Evolutionary conservation across 2,329 filamentous ascomycete species (phyloP), one percentile per base, ranked within the genome.

Genomic region (Triangularia setosa): DNA sequence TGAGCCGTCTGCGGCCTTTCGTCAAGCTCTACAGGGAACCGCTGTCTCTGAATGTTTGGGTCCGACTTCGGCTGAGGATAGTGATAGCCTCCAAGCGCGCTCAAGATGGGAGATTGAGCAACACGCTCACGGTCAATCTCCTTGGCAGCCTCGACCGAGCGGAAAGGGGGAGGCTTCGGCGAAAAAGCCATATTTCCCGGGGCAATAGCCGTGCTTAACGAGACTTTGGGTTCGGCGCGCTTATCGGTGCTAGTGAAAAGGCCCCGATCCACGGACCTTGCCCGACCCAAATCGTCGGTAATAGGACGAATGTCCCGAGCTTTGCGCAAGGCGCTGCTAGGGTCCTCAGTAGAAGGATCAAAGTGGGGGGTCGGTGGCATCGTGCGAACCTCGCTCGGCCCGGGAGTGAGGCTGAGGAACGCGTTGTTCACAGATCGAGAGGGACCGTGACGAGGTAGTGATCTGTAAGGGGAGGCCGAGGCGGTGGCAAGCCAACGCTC

Each of bases 211-310:
- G 82, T 85, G 73, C 83, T 90, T 25, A 92, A 71, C 3, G 84
- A 85, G 2, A 92, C 81, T 67, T 85, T 87, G 1, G 90, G 81
- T 48, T 83, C 83, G 2, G 84, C 84, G 65, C 90, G 87, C 68
- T 89, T 87, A 72, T 91, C 87, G 9, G 81, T 78, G 60, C 80
- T 86, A 23, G 80, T 79, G 60, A 89, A 87, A 2, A 77, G 67
- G 68, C 83, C 81, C 52, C 87, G 81, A 65, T 92, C 89, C 6
- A 87, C 85, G 0, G 89, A 91, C 30, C 81, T 83, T 4, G 86
- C 84, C 35, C 88, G 81, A 1, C 81, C 79, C 23, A 77, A 75
- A 35, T 84, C 81, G 48, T 85, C 83, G n/a, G 69, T 60, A 4
- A 63, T 58, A 54, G 48, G 72, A 60, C 64, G 77, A 71, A 78